Conservation (phyloP, 345 rosid species). For the Boechera retrofracta region DNA sequence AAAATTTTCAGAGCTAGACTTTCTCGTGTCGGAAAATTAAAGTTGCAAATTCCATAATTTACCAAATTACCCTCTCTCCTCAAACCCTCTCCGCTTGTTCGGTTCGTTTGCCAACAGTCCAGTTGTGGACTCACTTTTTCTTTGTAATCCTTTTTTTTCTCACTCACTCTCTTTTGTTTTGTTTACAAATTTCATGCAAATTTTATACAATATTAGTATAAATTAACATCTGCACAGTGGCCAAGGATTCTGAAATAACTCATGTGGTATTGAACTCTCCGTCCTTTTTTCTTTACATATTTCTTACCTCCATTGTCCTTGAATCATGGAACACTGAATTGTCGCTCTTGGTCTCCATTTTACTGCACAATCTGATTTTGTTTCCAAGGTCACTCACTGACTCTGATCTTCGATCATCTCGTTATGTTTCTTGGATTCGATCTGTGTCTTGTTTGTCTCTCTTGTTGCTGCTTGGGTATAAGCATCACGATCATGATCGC, state of each 20-base stretch:
- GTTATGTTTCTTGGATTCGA: neutral
- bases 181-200: conserved; percentile 28
- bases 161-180: neutral
- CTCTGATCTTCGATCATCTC: conserved; percentile 21
- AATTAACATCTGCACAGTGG: conserved; percentile 13
- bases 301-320: conserved; percentile 19
- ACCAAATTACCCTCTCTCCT: conserved; percentile 4
- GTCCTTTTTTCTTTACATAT: conserved; percentile 12
- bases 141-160: neutral
- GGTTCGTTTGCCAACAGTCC: conserved; percentile 5
- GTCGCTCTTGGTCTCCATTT: neutral
- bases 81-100: conserved; percentile 14
- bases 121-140: neutral
- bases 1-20: neutral
- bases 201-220: neutral
- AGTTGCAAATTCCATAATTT: neutral
- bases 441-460: neutral
- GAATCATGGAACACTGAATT: conserved; percentile 19
- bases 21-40: conserved; percentile 21
- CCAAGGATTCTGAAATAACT: conserved; percentile 32
- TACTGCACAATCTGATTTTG: conserved; percentile 50
- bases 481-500: conserved; percentile 4
- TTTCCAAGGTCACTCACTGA: conserved; percentile 44
- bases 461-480: neutral
- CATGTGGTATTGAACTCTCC: conserved; percentile 36